These are phyloP conservation scores for Populus nigra DNA, from an alignment of 345 rosid genomes.

Conservation along the genomic window DNA sequence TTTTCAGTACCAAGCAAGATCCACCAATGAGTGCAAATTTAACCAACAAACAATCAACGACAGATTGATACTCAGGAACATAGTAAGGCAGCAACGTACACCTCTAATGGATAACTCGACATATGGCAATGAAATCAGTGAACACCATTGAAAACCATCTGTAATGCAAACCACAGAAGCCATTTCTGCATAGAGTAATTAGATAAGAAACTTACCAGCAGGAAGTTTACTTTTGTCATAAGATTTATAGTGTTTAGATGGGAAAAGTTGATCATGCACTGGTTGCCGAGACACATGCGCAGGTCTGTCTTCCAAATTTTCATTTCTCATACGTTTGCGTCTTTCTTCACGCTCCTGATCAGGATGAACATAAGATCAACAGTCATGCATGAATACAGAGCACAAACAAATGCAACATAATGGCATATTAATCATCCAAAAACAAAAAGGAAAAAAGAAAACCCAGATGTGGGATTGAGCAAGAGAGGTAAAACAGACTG, in stretches of 20 bases:
- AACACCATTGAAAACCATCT: background rate
- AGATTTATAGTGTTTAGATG: constrained; percentile 39
- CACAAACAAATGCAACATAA: background rate
- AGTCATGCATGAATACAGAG: background rate
- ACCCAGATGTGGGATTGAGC: too few species aligned
- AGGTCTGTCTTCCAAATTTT: constrained; percentile 55
- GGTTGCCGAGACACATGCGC: constrained; percentile 48
- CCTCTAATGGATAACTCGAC: background rate
- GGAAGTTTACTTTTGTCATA: constrained; percentile 79
- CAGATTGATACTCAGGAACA: background rate
- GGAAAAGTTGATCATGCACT: constrained; percentile 47
- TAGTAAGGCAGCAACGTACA: background rate
- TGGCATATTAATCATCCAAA: background rate
- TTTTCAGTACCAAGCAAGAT: background rate
- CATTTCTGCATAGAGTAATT: background rate
- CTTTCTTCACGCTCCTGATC: constrained; percentile 96
- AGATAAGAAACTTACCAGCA: constrained; percentile 52
- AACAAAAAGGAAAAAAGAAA: background rate
- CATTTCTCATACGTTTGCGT: constrained; percentile 65
- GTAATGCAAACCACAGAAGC: background rate
- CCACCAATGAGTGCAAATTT: background rate
- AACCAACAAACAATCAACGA: background rate
- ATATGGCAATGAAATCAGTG: background rate
- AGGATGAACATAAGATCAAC: constrained; percentile 13
- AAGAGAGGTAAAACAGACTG: background rate